phyloP scores from a whole-genome alignment of 306 rosid genomes.

The Acacia crassicarpa region DNA sequence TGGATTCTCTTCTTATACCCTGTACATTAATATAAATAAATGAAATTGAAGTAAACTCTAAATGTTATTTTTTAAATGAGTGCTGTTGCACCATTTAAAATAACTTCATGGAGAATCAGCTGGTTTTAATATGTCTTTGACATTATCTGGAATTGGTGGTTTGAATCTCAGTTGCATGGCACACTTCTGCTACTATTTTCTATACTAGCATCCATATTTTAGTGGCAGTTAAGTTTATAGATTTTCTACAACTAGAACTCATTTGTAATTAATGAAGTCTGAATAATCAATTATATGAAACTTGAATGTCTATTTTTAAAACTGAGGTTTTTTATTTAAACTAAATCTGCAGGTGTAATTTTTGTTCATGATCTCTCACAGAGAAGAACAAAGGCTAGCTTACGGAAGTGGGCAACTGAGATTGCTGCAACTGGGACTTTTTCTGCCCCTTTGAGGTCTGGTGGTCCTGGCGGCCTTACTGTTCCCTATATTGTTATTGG shows the following conservation, averaged over 20 bases:
- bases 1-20: neutral
- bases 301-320: neutral
- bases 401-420: constrained; percentile 77
- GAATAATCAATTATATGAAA: neutral
- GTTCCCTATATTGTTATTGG: constrained; percentile 70
- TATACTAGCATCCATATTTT: neutral
- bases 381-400: constrained; percentile 70
- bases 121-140: neutral
- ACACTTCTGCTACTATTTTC: neutral
- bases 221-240: neutral
- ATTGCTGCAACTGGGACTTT: constrained; percentile 68
- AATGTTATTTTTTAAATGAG: neutral
- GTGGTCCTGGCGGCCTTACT: constrained; percentile 77
- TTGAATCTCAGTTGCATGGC: neutral
- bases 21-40: neutral
- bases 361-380: constrained; percentile 88
- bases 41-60: neutral
- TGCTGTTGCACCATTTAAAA: neutral
- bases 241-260: neutral
- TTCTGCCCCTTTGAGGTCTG: constrained; percentile 68
- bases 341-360: constrained; percentile 58
- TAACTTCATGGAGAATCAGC: neutral
- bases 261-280: neutral
- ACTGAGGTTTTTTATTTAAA: constrained; percentile 24
- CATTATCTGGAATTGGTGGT: neutral